Base-by-base conservation (phyloP, 2,329 filamentous ascomycete genomes). In the Chaetomiaceae sp. region DNA sequence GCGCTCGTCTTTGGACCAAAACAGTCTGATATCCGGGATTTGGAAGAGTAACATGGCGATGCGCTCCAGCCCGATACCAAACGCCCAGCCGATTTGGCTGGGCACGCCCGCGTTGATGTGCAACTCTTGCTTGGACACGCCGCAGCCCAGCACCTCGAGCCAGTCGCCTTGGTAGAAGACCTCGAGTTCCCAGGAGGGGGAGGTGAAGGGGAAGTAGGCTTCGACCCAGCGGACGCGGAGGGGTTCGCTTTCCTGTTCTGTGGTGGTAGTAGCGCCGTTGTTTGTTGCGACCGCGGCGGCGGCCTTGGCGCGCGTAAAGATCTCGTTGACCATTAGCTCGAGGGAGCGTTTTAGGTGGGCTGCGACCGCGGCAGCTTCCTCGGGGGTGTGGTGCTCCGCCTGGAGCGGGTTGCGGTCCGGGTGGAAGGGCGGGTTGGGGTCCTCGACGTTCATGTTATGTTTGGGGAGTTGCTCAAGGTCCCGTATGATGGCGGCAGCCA, bases 1-100 rank as follows among this genome's bases (percentile, higher is more conserved):
- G 8, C 94, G 83, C 63, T 79, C 67, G 68, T 99, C 94, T 51
- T 78, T 76, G 29, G 89, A 95, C 94, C 94, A 99, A 75, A 99
- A 97, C 4, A 97, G 83, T 12, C 94, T 86, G 62, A 99, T 99
- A 67, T 99, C 94, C 0, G 91, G 90, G 55, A 99, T 95, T 55
- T 89, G 87, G 75, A 96, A 99, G 22, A 99, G 82, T 33, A 99
- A 81, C 94, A 99, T 99, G 56, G 94, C 92, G 59, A 99, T 92
- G 57, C 94, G 84, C 71, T 99, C 94, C 25, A 99, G 80, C 2
- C 94, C 94, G 17, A 97, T 78, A 33, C 94, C 94, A 71, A 97
- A 99, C 1, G 94, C 94, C 94, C 94, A 99, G 5, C 91, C 92
- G 3, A 95, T 71, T 65, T 89, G 84, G 51, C 82, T 74, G 3